Evolutionary conservation across 1,284 basidiomycete species (phyloP).

Genomic region (Flammula alnicola): DNA sequence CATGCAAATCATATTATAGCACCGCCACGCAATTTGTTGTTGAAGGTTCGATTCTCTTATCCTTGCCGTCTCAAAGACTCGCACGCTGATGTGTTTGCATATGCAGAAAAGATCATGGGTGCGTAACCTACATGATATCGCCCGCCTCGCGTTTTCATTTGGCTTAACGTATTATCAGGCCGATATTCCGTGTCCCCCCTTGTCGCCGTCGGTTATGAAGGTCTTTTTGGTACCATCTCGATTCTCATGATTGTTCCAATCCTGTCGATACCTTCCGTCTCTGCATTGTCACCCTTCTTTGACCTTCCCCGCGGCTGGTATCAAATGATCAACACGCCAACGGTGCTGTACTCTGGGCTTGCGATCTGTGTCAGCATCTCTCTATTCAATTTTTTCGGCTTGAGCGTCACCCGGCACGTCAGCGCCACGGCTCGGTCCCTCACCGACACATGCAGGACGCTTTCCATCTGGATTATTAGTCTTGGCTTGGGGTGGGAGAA

Average conservation of each 20-base stretch:
- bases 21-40: constrained; percentile 92
- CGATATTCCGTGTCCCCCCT: constrained; percentile 90
- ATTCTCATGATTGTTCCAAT: constrained; percentile 79
- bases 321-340: constrained; percentile 83
- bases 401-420: constrained; percentile 90
- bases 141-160: not conserved
- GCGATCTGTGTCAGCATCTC: constrained; percentile 86
- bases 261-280: constrained; percentile 60
- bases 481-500: constrained; percentile 92
- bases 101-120: constrained; percentile 83
- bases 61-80: constrained; percentile 11
- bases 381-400: constrained; percentile 96
- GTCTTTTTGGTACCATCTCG: constrained; percentile 86
- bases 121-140: constrained; percentile 16
- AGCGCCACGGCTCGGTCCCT: constrained; percentile 89
- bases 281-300: constrained; percentile 79
- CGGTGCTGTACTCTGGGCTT: constrained; percentile 79
- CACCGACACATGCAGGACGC: constrained; percentile 95
- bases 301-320: constrained; percentile 90
- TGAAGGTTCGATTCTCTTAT: constrained; percentile 68
- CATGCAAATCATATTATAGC: constrained; percentile 48
- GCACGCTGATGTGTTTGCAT: constrained; percentile 26
- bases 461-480: constrained; percentile 91
- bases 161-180: constrained; percentile 37
- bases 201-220: constrained; percentile 93